Evolutionary conservation across 2,329 filamentous ascomycete species (phyloP).

Genomic region (Ophiocordyceps sinensis): DNA sequence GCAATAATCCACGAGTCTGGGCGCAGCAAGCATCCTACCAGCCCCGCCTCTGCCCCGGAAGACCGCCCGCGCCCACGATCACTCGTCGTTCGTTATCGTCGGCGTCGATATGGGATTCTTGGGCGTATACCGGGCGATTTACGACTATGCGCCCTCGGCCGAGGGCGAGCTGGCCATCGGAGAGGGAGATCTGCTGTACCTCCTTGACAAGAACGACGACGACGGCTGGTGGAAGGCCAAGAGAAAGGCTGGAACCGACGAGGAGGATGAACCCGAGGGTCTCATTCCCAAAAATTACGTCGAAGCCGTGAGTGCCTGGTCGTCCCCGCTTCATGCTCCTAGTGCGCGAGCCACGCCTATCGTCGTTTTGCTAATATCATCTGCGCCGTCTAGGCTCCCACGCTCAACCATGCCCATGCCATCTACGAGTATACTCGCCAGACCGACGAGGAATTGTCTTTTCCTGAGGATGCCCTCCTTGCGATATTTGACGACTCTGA

Average conservation of each 20-base stretch:
- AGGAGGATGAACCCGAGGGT: slow-evolving; percentile 83
- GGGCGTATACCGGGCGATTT: slow-evolving; percentile 79
- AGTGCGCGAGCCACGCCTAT: neutral
- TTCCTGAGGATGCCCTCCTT: slow-evolving; percentile 73
- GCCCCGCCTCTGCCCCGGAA: no score
- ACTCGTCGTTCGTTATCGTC: neutral
- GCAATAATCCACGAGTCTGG: no score
- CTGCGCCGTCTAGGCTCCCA: slow-evolving; percentile 38
- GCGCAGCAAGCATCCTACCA: no score
- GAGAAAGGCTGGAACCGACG: slow-evolving; percentile 69
- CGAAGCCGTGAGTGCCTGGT: slow-evolving; percentile 50
- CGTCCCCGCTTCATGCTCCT: neutral
- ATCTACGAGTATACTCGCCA: slow-evolving; percentile 96
- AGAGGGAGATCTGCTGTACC: slow-evolving; percentile 79
- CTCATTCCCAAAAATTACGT: slow-evolving; percentile 92
- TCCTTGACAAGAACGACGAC: slow-evolving; percentile 66
- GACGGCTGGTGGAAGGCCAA: slow-evolving; percentile 94
- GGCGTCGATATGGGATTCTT: slow-evolving; percentile 65
- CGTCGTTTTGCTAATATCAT: neutral
- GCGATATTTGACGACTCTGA: slow-evolving; percentile 82
- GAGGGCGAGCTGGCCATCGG: slow-evolving; percentile 72
- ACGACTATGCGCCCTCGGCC: slow-evolving; percentile 81
- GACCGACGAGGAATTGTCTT: slow-evolving; percentile 95
- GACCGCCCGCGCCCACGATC: neutral
- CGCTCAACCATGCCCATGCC: slow-evolving; percentile 63